Evolutionary conservation across 352 stramenopile genomes (phyloP), one percentile per base, ranked within the genome.

Genomic region (Vaucheria bursata): DNA sequence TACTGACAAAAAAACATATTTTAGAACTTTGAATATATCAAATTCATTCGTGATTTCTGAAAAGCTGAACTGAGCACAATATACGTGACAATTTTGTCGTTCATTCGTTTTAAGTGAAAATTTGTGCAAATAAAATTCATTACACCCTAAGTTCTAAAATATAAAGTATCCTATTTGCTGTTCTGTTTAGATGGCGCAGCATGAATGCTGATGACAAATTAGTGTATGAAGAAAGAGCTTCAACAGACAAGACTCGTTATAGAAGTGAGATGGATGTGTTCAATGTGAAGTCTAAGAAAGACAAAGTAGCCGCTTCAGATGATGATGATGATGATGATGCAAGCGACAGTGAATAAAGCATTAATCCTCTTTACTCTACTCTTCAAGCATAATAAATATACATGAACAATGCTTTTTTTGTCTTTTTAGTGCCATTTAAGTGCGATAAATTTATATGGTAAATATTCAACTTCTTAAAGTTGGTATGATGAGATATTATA

Each of bases 181-280:
- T 25, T 7, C 53, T 68, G 2, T 68, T 31, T 34, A 68, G 53
- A 34, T 68, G 53, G 53, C 53, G 53, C 53, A 34, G 53, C 53
- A 68, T 68, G 53, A 68, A 31, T 2, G 53, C 53, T 2, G 53
- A 68, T 2, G 53, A 68, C 53, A 68, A 68, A 34, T 37, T 37
- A 7, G 2, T 37, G 8, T 68, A 8, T 7, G 53, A 68, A 2
- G 53, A 68, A 31, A 68, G 7, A 34, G 53, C 53, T 7, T 31
- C 53, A 7, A 7, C 53, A 37, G 53, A 68, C 53, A 68, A 68
- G 53, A 39, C 67, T 37, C 73, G 75, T 39, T 81, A 78, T 37
- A 73, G 68, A 18, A 78, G 65, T 49, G 68, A 81, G 49, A 81
- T 81, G 76, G 68, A 38, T 25, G 70, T n/a, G 29, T 81, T 78